phyloP scores from a whole-genome alignment of 192 early-diverging fungal species.

The Linderina pennispora region DNA sequence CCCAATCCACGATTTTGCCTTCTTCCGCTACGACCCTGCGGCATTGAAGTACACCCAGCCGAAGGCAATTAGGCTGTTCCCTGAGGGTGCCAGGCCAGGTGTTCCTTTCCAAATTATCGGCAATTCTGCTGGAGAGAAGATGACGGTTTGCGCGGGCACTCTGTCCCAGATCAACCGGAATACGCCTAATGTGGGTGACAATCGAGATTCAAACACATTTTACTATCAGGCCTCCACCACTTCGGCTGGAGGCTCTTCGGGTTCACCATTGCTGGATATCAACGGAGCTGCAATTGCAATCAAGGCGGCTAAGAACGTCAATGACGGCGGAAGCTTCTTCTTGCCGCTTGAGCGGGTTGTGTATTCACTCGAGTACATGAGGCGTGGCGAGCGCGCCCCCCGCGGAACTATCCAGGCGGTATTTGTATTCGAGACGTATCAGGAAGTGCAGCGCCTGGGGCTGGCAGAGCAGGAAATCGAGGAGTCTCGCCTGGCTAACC shows the following conservation, averaged over 20 bases:
- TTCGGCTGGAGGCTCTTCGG: slow-evolving; percentile 60
- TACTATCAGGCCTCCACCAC: slow-evolving; percentile 70
- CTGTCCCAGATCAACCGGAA: slow-evolving; percentile 67
- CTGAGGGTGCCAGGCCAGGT: slow-evolving; percentile 63
- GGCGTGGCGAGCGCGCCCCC: slow-evolving; percentile 49
- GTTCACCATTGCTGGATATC: slow-evolving; percentile 70
- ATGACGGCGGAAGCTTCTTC: slow-evolving; percentile 53
- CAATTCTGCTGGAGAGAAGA: slow-evolving; percentile 70
- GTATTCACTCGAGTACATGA: slow-evolving; percentile 57
- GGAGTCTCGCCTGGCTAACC: too few relatives aligned
- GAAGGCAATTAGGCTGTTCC: slow-evolving; percentile 46
- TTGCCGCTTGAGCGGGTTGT: slow-evolving; percentile 65
- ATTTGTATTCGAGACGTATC: slow-evolving; percentile 59
- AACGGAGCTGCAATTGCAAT: slow-evolving; percentile 63
- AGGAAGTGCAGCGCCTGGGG: slow-evolving; percentile 23
- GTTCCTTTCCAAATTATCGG: slow-evolving; percentile 69
- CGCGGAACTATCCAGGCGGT: slow-evolving; percentile 72
- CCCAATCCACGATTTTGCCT: slow-evolving; percentile 78
- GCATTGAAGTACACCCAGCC: slow-evolving; percentile 45
- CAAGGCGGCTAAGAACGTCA: slow-evolving; percentile 49
- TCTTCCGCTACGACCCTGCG: slow-evolving; percentile 64
- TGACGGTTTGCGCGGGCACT: slow-evolving; percentile 67
- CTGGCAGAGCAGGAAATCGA: too few relatives aligned
- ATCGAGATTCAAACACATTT: slow-evolving; percentile 70
- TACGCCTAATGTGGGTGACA: slow-evolving; percentile 53